Conservation (phyloP, 768 basidiomycete species). For the Melanogaster broomeanus region DNA sequence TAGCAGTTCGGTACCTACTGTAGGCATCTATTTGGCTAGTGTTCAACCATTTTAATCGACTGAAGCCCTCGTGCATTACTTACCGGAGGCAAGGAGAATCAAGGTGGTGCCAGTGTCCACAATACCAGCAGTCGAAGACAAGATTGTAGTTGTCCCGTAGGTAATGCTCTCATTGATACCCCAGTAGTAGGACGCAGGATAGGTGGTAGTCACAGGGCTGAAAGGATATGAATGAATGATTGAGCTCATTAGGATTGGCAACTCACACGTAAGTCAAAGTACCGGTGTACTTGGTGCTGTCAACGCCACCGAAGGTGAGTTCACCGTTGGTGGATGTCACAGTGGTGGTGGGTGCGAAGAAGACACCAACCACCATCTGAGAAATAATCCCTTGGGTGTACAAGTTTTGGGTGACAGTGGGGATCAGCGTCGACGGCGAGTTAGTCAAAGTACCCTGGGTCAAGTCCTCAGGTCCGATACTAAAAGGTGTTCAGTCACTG, state of each 20-base stretch:
- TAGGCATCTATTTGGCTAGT: conserved; percentile 35
- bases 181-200: conserved; percentile 54
- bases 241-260: neutral
- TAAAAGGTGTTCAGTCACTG: conserved; percentile 20
- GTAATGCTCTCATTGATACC: conserved; percentile 58
- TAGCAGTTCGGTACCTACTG: conserved; percentile 42
- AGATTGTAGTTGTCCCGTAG: conserved; percentile 49
- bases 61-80: conserved; percentile 4
- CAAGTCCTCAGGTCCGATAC: conserved; percentile 60
- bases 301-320: conserved; percentile 49
- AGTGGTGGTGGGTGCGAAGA: conserved; percentile 46
- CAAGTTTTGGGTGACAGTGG: conserved; percentile 61
- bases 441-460: conserved; percentile 42
- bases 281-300: conserved; percentile 33
- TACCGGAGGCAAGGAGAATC: conserved; percentile 46
- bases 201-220: conserved; percentile 48
- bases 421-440: conserved; percentile 31
- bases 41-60: neutral
- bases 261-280: conserved; percentile 44
- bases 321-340: conserved; percentile 45
- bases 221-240: neutral
- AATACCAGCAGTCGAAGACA: conserved; percentile 52
- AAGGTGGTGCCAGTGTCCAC: conserved; percentile 64
- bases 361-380: conserved; percentile 47
- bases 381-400: conserved; percentile 42